A percentile compares a stretch with the other conserved stretches of the same genome.
phyloP scores from a whole-genome alignment of 129 eudicot species.

The Oenanthe sinensis region DNA sequence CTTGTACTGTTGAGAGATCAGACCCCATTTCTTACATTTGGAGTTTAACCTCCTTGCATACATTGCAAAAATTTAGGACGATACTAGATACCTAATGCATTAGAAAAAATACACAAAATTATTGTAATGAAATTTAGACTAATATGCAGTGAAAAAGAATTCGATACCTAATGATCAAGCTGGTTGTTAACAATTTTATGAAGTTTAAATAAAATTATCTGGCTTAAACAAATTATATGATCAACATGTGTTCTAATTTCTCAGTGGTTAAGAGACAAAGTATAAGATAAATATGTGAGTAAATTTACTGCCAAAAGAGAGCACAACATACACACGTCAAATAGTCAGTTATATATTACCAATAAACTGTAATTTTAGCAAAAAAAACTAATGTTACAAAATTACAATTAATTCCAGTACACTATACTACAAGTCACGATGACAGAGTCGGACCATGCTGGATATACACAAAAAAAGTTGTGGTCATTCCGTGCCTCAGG shows the following conservation, averaged over 20 bases:
- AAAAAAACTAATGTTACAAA: background rate
- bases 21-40: constrained; percentile 52
- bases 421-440: background rate
- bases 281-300: background rate
- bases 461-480: background rate
- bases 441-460: background rate
- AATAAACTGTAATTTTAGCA: background rate
- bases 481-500: background rate
- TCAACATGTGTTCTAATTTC: background rate
- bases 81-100: constrained; percentile 14
- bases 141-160: background rate
- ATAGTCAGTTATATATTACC: too few species aligned
- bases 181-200: background rate
- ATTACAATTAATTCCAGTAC: background rate
- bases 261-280: background rate
- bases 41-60: constrained; percentile 59
- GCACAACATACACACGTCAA: background rate
- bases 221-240: background rate
- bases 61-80: constrained; percentile 41
- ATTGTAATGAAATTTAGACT: background rate
- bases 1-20: constrained; percentile 45
- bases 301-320: background rate
- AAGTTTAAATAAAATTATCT: background rate
- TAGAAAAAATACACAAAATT: constrained; percentile 11
- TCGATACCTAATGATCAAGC: background rate